These are phyloP conservation scores for Forsythia suspensa DNA, from an alignment of 257 asterid genomes.

Conservation along the genomic window DNA sequence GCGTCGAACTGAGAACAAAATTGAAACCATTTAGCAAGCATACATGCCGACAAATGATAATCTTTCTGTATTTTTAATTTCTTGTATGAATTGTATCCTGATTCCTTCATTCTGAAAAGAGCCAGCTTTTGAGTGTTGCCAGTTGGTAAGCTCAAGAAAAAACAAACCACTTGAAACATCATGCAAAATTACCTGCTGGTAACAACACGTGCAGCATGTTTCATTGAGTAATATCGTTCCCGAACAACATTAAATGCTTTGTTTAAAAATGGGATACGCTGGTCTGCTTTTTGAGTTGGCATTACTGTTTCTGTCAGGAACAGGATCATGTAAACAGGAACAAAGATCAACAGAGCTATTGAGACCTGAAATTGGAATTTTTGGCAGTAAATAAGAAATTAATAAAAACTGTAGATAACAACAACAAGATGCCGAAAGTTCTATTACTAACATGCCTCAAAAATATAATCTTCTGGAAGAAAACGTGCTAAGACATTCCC, in stretches of 20 bases:
- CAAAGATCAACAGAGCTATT: slow-evolving; percentile 59
- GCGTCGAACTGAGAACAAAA: slow-evolving; percentile 56
- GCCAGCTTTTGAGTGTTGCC: background rate
- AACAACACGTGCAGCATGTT: slow-evolving; percentile 62
- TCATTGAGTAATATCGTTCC: slow-evolving; percentile 71
- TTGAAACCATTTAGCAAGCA: slow-evolving; percentile 18
- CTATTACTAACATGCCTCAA: slow-evolving; percentile 48
- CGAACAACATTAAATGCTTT: slow-evolving; percentile 51
- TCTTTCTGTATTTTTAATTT: background rate
- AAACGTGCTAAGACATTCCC: slow-evolving; percentile 85
- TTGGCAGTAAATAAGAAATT: slow-evolving; percentile 4
- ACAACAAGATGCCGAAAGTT: background rate
- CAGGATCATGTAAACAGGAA: slow-evolving; percentile 65
- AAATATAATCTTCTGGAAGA: slow-evolving; percentile 71
- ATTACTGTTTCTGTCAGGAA: slow-evolving; percentile 70
- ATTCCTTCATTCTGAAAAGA: background rate
- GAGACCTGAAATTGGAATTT: slow-evolving; percentile 61
- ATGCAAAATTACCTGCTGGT: slow-evolving; percentile 50
- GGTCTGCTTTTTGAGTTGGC: slow-evolving; percentile 36
- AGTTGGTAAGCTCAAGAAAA: background rate
- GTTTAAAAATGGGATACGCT: slow-evolving; percentile 33
- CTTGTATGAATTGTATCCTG: background rate
- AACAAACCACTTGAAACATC: slow-evolving; percentile 1
- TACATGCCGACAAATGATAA: background rate
- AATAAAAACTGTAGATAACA: background rate